Conservation (phyloP, 2,329 filamentous ascomycete genomes). For the Sarocladium kiliense region DNA sequence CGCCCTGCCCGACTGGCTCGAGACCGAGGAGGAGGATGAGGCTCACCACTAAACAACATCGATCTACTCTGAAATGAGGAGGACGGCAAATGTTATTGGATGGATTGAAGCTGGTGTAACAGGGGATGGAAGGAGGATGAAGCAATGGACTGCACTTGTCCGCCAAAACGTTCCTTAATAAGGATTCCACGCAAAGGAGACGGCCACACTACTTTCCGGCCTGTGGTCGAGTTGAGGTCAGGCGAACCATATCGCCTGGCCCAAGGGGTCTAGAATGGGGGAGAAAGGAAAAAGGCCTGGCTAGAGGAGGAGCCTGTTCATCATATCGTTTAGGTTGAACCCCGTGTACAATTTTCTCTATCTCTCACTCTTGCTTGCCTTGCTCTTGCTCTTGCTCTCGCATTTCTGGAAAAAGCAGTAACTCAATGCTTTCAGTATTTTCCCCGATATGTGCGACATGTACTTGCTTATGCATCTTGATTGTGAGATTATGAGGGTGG, state of each 20-base stretch:
- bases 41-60: constrained; percentile 39
- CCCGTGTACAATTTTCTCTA: constrained; percentile 9
- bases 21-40: constrained; percentile 66
- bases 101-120: no score
- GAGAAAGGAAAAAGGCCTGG: not conserved
- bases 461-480: no score
- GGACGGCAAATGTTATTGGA: not conserved
- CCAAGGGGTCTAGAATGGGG: not conserved
- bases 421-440: no score
- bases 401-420: not conserved
- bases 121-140: no score
- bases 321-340: constrained; percentile 8
- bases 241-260: not conserved
- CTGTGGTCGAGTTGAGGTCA: not conserved
- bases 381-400: not conserved
- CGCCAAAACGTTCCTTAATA: not conserved
- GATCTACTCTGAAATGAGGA: not conserved
- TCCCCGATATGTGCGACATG: no score
- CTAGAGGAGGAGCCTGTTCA: constrained; percentile 9
- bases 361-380: not conserved
- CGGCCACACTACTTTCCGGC: not conserved
- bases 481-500: no score
- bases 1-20: constrained; percentile 69
- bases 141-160: not conserved
- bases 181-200: not conserved